Evolutionary conservation across 768 basidiomycete genomes (phyloP).

Genomic region (Trametes cubensis): DNA sequence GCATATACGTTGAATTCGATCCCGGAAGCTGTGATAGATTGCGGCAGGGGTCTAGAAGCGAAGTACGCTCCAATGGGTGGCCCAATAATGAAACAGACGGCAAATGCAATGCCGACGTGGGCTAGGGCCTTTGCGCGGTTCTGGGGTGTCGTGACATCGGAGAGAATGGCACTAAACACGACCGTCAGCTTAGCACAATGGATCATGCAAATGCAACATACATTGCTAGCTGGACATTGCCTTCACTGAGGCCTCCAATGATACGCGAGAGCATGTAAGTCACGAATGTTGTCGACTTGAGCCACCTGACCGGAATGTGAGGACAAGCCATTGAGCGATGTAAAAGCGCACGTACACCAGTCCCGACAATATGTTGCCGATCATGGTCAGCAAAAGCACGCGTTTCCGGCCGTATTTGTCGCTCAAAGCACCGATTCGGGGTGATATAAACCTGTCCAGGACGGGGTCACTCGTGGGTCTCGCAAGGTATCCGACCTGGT

Average conservation of each 20-base stretch:
- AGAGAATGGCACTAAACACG: slow-evolving; percentile 78
- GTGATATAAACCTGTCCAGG: slow-evolving; percentile 60
- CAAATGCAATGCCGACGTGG: slow-evolving; percentile 94
- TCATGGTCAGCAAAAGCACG: slow-evolving; percentile 84
- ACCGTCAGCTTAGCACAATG: not conserved
- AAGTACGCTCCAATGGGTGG: slow-evolving; percentile 97
- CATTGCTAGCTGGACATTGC: slow-evolving; percentile 97
- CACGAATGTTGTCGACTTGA: slow-evolving; percentile 87
- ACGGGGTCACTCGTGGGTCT: not conserved
- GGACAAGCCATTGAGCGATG: slow-evolving; percentile 6
- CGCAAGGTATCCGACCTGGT: too few species aligned
- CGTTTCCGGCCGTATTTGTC: slow-evolving; percentile 90
- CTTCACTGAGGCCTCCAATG: slow-evolving; percentile 93
- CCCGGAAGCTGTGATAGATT: slow-evolving; percentile 54
- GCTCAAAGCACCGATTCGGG: slow-evolving; percentile 79
- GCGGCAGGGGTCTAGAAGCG: slow-evolving; percentile 79
- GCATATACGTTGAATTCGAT: slow-evolving; percentile 86
- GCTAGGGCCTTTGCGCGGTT: slow-evolving; percentile 87
- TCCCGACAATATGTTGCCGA: slow-evolving; percentile 92
- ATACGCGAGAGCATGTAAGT: slow-evolving; percentile 88
- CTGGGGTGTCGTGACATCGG: slow-evolving; percentile 81
- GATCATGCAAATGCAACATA: slow-evolving; percentile 42
- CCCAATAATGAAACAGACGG: slow-evolving; percentile 90
- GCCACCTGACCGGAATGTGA: slow-evolving; percentile 60
- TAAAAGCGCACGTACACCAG: slow-evolving; percentile 57